phyloP scores from a whole-genome alignment of 2,329 filamentous ascomycete genomes.

The Penicillium sp. region DNA sequence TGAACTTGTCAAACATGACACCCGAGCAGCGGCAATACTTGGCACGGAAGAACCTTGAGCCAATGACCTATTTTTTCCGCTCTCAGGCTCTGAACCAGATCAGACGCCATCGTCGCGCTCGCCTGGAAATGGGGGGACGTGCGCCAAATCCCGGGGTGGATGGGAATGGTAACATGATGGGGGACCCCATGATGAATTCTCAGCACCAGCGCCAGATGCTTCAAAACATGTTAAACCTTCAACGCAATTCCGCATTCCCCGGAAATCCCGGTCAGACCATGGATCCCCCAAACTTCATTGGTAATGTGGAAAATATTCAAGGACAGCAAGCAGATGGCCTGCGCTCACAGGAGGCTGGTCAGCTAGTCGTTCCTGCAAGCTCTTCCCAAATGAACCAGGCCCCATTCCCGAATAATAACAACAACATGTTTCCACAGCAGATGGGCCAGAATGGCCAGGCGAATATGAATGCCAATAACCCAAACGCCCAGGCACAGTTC shows the following conservation, averaged over 20 bases:
- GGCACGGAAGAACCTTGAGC: conserved; percentile 46
- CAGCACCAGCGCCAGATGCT: conserved; percentile 41
- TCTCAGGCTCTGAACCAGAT: conserved; percentile 47
- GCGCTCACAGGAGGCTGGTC: conserved; percentile 59
- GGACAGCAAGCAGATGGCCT: conserved; percentile 62
- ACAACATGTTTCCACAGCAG: conserved; percentile 45
- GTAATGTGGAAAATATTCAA: conserved; percentile 54
- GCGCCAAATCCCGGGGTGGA: conserved; percentile 30
- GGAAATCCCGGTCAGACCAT: conserved; percentile 32
- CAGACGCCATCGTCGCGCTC: conserved; percentile 34
- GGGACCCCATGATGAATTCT: conserved; percentile 36
- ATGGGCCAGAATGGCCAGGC: conserved; percentile 39
- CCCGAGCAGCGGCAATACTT: conserved; percentile 49
- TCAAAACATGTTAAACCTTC: conserved; percentile 42
- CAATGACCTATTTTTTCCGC: conserved; percentile 51
- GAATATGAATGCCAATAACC: conserved; percentile 35
- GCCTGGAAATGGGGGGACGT: conserved; percentile 33
- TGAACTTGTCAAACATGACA: conserved; percentile 46
- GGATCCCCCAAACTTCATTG: conserved; percentile 36
- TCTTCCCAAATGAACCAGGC: conserved; percentile 50
- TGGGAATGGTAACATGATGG: conserved; percentile 33
- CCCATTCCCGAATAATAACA: conserved; percentile 36
- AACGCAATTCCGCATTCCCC: conserved; percentile 37
- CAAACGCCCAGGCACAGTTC: conserved; percentile 36
- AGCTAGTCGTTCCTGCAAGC: conserved; percentile 63